A percentile compares a stretch with the other conserved stretches of the same genome.
Conservation (phyloP, 345 rosid species). For the Acer negundo region DNA sequence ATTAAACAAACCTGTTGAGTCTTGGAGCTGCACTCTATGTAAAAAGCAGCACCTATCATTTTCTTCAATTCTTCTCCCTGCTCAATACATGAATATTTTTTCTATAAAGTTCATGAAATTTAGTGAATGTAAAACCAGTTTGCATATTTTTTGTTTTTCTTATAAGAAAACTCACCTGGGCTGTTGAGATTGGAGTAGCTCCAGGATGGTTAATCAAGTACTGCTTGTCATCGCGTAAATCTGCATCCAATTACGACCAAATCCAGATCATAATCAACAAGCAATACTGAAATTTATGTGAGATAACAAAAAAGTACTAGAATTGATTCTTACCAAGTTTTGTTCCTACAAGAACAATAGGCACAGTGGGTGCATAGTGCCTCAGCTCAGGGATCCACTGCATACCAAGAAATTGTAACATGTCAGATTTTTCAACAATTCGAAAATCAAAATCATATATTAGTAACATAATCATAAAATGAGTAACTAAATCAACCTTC, state of each 20-base stretch:
- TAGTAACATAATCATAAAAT: background rate
- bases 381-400: conserved; percentile 62
- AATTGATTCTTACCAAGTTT: conserved; percentile 41
- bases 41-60: conserved; percentile 51
- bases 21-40: conserved; percentile 61
- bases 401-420: background rate
- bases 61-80: conserved; percentile 64
- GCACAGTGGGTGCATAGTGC: conserved; percentile 59
- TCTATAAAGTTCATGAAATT: background rate
- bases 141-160: background rate
- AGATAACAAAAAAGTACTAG: background rate
- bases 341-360: conserved; percentile 55
- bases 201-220: conserved; percentile 50
- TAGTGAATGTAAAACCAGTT: too few relatives aligned
- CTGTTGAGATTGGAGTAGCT: conserved; percentile 40
- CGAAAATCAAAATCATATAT: background rate
- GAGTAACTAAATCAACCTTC: conserved; percentile 28
- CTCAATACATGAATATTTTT: background rate
- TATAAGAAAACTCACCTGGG: conserved; percentile 34
- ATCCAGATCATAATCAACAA: background rate
- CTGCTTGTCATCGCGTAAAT: conserved; percentile 51
- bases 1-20: conserved; percentile 42
- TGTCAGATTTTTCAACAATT: background rate
- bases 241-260: conserved; percentile 27
- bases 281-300: background rate